These are phyloP conservation scores for Elsinoe perseae DNA, from an alignment of 2,329 filamentous ascomycete genomes.

Conservation along the genomic window DNA sequence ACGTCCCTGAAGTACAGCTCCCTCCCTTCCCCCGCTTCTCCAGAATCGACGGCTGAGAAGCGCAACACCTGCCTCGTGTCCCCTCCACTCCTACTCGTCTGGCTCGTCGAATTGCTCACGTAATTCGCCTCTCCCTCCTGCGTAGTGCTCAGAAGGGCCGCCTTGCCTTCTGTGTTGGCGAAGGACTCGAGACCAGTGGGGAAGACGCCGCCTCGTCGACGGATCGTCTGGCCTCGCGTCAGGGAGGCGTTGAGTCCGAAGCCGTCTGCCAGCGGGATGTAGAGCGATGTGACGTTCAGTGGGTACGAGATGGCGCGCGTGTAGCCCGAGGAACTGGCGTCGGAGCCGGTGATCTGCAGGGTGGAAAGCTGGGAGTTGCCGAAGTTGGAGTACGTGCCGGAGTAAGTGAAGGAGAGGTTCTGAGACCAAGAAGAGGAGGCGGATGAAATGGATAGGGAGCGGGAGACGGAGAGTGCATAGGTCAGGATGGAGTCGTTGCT, in stretches of 20 bases:
- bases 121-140: constrained; percentile 54
- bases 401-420: constrained; percentile 47
- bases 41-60: constrained; percentile 44
- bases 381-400: constrained; percentile 46
- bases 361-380: constrained; percentile 49
- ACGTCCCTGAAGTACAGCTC: constrained; percentile 54
- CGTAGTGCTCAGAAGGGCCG: constrained; percentile 40
- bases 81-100: constrained; percentile 46
- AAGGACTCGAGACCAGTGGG: constrained; percentile 56
- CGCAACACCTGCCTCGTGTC: constrained; percentile 50
- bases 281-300: constrained; percentile 49
- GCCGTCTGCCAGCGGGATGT: constrained; percentile 35
- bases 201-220: constrained; percentile 45
- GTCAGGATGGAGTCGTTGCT: constrained; percentile 11
- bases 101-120: constrained; percentile 40
- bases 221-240: constrained; percentile 42
- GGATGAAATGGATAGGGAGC: constrained; percentile 49
- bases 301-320: constrained; percentile 51
- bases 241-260: constrained; percentile 43
- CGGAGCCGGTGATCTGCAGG: constrained; percentile 45
- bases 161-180: constrained; percentile 22
- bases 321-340: constrained; percentile 34
- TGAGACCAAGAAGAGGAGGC: constrained; percentile 54
- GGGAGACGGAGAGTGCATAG: constrained; percentile 51
- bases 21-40: constrained; percentile 18